A percentile compares a stretch with the other conserved stretches of the same genome.
phyloP scores from a whole-genome alignment of 2,329 filamentous ascomycete genomes.

The Verticillium albo-atrum region DNA sequence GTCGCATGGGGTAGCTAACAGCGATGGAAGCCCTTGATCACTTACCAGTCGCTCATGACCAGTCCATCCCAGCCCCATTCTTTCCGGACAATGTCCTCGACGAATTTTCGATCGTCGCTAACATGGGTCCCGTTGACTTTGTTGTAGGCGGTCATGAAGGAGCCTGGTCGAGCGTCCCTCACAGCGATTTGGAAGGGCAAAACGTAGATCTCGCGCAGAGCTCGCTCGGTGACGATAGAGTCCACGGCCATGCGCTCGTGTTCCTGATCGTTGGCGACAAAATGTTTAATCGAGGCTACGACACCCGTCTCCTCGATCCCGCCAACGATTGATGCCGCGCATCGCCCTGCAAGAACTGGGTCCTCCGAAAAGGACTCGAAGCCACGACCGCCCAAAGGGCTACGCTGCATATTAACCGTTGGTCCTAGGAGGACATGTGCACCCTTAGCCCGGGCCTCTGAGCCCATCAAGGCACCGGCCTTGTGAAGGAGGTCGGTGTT shows the following conservation, averaged over 20 bases:
- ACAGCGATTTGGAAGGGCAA: conserved; percentile 60
- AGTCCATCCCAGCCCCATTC: conserved; percentile 10
- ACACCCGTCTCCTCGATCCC: conserved; percentile 26
- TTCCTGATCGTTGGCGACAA: conserved; percentile 43
- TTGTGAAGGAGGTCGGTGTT: conserved; percentile 22
- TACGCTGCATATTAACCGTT: conserved; percentile 59
- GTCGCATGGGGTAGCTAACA: no score
- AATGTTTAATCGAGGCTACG: conserved; percentile 28
- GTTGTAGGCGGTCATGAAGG: conserved; percentile 57
- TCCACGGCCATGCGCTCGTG: conserved; percentile 42
- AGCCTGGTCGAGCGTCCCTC: conserved; percentile 47
- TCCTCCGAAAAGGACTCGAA: conserved; percentile 62
- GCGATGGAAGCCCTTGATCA: no score
- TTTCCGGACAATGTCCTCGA: conserved; percentile 5
- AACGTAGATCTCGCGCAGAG: conserved; percentile 60
- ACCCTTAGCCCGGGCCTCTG: conserved; percentile 36
- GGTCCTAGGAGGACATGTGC: conserved; percentile 56
- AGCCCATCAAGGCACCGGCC: conserved; percentile 4
- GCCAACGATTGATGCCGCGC: conserved; percentile 21
- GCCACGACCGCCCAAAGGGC: conserved; percentile 57
- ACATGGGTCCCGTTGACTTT: conserved; percentile 36
- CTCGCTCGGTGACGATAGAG: conserved; percentile 44
- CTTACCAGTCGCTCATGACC: conserved; percentile 11
- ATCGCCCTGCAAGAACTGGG: conserved; percentile 20
- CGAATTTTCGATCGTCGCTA: conserved; percentile 10